Conservation (phyloP, 2,329 filamentous ascomycete genomes). For the Diaporthe velutina region DNA sequence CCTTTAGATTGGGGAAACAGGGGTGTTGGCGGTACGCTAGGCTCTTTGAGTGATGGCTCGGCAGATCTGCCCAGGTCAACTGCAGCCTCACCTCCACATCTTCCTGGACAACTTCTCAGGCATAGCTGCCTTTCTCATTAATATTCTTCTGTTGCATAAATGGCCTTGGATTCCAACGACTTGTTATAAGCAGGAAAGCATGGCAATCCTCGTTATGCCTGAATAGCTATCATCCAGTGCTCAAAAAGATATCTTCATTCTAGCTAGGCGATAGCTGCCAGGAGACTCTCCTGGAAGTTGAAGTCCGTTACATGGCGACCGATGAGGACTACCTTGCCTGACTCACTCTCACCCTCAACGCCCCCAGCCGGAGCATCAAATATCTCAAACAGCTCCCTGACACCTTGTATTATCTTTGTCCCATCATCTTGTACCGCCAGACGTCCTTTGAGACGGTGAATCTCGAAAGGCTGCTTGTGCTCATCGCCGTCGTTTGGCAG, state of each 20-base stretch:
- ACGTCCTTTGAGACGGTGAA: constrained; percentile 90
- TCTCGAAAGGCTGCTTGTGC: constrained; percentile 70
- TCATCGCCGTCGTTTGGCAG: constrained; percentile 61
- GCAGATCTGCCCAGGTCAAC: constrained; percentile 13
- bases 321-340: constrained; percentile 74
- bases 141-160: background rate
- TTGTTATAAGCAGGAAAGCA: background rate
- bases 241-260: background rate
- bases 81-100: constrained; percentile 4
- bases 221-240: no score
- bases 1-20: constrained; percentile 23
- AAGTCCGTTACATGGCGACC: constrained; percentile 67
- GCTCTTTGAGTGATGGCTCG: constrained; percentile 1
- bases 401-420: constrained; percentile 87
- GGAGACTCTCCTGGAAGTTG: constrained; percentile 62
- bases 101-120: background rate
- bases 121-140: background rate
- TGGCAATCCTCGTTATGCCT: no score
- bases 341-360: constrained; percentile 42
- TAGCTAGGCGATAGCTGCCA: constrained; percentile 39
- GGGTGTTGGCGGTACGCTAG: constrained; percentile 15
- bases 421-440: constrained; percentile 74
- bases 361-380: constrained; percentile 66
- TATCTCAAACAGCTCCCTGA: constrained; percentile 94
- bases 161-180: no score